phyloP scores from a whole-genome alignment of 257 asterid species.

The Solanum piurae region DNA sequence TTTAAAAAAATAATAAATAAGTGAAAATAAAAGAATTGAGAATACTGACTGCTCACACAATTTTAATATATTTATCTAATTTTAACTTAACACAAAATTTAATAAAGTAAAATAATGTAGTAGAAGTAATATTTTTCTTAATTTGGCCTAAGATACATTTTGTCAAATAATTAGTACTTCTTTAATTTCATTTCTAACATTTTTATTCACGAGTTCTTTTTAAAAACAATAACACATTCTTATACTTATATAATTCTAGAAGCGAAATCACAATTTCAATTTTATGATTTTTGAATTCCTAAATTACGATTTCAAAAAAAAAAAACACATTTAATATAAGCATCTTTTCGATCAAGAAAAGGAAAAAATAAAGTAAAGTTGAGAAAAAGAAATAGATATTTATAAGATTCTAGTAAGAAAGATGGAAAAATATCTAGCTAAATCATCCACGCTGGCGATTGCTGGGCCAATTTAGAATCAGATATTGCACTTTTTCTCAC shows the following conservation, averaged over 20 bases:
- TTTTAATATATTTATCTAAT: not conserved
- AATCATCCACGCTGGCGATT: conserved; percentile 51
- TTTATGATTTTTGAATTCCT: not conserved
- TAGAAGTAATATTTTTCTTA: not conserved
- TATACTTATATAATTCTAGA: not conserved
- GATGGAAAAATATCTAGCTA: conserved; percentile 35
- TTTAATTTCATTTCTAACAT: not conserved
- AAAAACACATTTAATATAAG: not conserved
- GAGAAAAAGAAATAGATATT: not conserved
- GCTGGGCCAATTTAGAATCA: conserved; percentile 20
- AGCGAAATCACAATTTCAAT: not conserved
- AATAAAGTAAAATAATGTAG: too few species aligned
- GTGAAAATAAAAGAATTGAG: too few species aligned
- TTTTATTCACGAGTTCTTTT: not conserved
- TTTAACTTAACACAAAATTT: not conserved
- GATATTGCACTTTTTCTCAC: conserved; percentile 48
- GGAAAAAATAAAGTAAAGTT: not conserved
- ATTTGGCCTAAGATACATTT: not conserved
- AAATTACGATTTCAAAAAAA: not conserved
- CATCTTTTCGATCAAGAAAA: not conserved
- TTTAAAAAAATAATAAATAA: too few species aligned
- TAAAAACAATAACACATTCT: not conserved
- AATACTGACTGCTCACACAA: not conserved
- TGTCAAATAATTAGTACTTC: not conserved
- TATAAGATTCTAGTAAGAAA: not conserved